Percentiles rank a stretch among this genome's conserved stretches.
phyloP scores from a whole-genome alignment of 768 basidiomycete genomes.

The Xerocomus potaroensis region DNA sequence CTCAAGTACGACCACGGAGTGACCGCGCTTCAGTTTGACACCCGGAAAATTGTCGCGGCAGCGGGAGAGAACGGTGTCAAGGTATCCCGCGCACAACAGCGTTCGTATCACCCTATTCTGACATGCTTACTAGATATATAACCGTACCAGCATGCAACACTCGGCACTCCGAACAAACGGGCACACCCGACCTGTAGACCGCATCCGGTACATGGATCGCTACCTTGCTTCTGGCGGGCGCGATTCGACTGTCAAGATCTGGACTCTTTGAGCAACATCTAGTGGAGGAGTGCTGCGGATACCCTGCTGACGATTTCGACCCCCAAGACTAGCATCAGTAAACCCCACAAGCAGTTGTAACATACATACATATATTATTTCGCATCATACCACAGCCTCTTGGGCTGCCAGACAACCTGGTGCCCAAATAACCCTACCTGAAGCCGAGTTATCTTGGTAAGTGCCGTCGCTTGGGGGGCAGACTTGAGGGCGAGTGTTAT shows the following conservation, averaged over 20 bases:
- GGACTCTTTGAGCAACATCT: slow-evolving; percentile 66
- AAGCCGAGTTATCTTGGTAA: too few relatives aligned
- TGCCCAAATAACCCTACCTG: too few relatives aligned
- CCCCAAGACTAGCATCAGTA: slow-evolving; percentile 18
- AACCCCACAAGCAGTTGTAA: slow-evolving; percentile 23
- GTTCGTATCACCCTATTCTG: neutral
- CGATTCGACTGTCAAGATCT: slow-evolving; percentile 85
- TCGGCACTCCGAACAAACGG: slow-evolving; percentile 85
- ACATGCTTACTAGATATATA: slow-evolving; percentile 64
- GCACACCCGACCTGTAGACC: slow-evolving; percentile 86
- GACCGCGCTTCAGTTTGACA: slow-evolving; percentile 91
- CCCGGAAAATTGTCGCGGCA: slow-evolving; percentile 87
- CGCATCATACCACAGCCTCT: slow-evolving; percentile 5
- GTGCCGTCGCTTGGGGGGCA: too few relatives aligned
- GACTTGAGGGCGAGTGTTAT: too few relatives aligned
- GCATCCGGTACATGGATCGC: slow-evolving; percentile 91
- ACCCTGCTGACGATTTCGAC: slow-evolving; percentile 17
- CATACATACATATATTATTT: slow-evolving; percentile 18
- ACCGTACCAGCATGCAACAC: slow-evolving; percentile 89
- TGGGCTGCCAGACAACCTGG: too few relatives aligned
- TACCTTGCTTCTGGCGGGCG: slow-evolving; percentile 89
- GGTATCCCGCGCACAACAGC: slow-evolving; percentile 39
- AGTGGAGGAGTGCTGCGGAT: slow-evolving; percentile 4
- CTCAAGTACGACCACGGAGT: slow-evolving; percentile 89
- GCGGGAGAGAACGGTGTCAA: slow-evolving; percentile 92